Evolutionary conservation across 2,329 filamentous ascomycete genomes (phyloP), one percentile per base, ranked within the genome.

Genomic region (Aurifilum marmelostoma): DNA sequence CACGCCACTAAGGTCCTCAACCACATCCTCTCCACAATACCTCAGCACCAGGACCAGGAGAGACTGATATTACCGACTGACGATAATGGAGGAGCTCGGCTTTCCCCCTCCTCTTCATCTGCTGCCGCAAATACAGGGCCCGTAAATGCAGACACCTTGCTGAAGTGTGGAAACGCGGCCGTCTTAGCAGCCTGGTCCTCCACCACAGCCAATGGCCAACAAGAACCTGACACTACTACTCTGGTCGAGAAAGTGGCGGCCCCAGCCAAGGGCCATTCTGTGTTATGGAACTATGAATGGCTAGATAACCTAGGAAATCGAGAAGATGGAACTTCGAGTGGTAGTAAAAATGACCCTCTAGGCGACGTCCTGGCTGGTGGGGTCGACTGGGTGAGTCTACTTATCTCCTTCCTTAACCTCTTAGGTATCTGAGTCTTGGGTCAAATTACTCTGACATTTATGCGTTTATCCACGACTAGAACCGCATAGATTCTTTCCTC

Each of bases 1-100:
- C 81, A 83, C 71, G 83, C 82, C 37, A 78, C 80, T 41, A 77
- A 75, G 43, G 77, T 84, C 39, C 78, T 85, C 37, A 77, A 79
- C 9, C 79, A 80, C 11, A 84, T 84, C 63, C 76, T 84, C 29
- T 75, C 75, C 69, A 79, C 76, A 62, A 76, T 82, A 32, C 34
- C 41, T 63, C 61, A 63, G 24, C 29, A 56, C 6, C 52, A 56
- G 27, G 52, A 29, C 52, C 56, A 32, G 56, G 29, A 8, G 29
- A 14, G 27, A 29, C 8, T 16, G n/a, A n/a, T n/a, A 34, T n/a
- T 5, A 37, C 29, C 56, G 29, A 12, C 7, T 21, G 29, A n/a
- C 16, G 9, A 6, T n/a, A n/a, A n/a, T n/a, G n/a, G n/a, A n/a
- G n/a, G n/a, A n/a, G n/a, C n/a, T n/a, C n/a, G n/a, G n/a, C n/a